These are phyloP conservation scores for Protomyces macrosporus DNA, from an alignment of 1,139 yeast species.

Conservation along the genomic window DNA sequence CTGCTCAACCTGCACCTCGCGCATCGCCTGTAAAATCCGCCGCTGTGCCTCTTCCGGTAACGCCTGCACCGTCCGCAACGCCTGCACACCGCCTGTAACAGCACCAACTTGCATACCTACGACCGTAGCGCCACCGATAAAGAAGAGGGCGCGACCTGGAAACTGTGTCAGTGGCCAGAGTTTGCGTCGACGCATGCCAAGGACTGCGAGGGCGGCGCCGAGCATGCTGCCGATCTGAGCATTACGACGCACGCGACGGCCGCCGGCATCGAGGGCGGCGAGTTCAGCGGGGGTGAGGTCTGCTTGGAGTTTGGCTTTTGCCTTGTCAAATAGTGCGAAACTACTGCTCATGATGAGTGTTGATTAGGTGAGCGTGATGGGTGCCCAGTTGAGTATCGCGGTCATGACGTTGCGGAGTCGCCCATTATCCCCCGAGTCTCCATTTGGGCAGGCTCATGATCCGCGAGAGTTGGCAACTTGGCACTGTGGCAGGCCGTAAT, in stretches of 20 bases:
- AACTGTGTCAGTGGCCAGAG: conserved; percentile 16
- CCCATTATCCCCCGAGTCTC: too few species aligned
- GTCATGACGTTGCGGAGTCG: too few species aligned
- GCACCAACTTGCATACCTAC: conserved; percentile 22
- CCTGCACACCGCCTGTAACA: conserved; percentile 1
- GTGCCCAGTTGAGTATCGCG: too few species aligned
- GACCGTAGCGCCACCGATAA: conserved; percentile 18
- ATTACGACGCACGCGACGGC: background rate
- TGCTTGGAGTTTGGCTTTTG: background rate
- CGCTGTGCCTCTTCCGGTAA: conserved; percentile 11
- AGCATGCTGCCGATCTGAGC: conserved; percentile 8
- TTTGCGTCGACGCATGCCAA: conserved; percentile 16
- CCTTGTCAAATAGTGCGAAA: background rate
- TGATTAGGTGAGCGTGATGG: too few species aligned
- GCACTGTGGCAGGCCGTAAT: too few species aligned
- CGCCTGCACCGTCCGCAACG: conserved; percentile 10
- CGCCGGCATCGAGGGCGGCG: background rate
- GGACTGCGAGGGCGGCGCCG: conserved; percentile 9
- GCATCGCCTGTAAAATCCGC: conserved; percentile 10
- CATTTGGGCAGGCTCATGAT: too few species aligned
- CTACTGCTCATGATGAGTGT: background rate
- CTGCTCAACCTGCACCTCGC: conserved; percentile 21
- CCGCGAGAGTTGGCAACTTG: too few species aligned
- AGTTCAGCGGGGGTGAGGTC: background rate
- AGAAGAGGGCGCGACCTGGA: conserved; percentile 14